Percentiles rank a stretch among this genome's conserved stretches.
These are phyloP conservation scores for Aspergillus clavatus DNA, from an alignment of 2,329 filamentous ascomycete species.

Conservation along the genomic window DNA sequence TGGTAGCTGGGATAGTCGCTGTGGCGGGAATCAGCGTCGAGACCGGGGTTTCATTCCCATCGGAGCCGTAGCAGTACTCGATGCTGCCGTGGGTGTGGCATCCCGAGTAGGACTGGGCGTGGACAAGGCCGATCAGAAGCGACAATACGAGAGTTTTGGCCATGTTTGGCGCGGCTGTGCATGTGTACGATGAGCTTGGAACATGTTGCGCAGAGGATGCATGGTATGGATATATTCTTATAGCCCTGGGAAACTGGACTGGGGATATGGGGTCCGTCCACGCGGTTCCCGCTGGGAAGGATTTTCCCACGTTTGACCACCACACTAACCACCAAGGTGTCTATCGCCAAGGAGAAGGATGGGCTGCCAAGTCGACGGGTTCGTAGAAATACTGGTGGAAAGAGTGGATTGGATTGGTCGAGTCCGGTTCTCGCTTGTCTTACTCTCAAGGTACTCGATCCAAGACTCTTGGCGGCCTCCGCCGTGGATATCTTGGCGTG, in stretches of 20 bases:
- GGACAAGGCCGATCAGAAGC: constrained; percentile 1
- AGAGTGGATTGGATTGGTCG: neutral
- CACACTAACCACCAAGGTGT: constrained; percentile 18
- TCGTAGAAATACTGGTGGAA: neutral
- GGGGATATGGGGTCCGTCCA: neutral
- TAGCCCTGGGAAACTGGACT: too few relatives aligned
- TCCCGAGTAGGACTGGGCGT: constrained; percentile 16
- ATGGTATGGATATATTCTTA: too few relatives aligned
- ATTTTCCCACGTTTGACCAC: constrained; percentile 2
- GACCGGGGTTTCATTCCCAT: constrained; percentile 26
- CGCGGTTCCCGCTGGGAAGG: neutral
- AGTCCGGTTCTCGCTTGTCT: neutral
- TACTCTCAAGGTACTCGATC: neutral
- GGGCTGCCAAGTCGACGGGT: neutral
- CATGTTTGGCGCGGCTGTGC: neutral
- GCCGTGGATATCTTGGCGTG: neutral
- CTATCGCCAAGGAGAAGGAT: constrained; percentile 16
- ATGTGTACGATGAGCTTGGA: neutral
- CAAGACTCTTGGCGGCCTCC: neutral
- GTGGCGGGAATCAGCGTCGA: constrained; percentile 16
- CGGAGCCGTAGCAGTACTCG: constrained; percentile 28
- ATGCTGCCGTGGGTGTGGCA: constrained; percentile 30
- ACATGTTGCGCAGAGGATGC: too few relatives aligned
- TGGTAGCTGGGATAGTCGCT: constrained; percentile 13
- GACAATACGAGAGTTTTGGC: constrained; percentile 1